A percentile compares a stretch with the other conserved stretches of the same genome.
These are phyloP conservation scores for Dictyophora rubrovolvata DNA, from an alignment of 768 basidiomycete species.

Conservation along the genomic window DNA sequence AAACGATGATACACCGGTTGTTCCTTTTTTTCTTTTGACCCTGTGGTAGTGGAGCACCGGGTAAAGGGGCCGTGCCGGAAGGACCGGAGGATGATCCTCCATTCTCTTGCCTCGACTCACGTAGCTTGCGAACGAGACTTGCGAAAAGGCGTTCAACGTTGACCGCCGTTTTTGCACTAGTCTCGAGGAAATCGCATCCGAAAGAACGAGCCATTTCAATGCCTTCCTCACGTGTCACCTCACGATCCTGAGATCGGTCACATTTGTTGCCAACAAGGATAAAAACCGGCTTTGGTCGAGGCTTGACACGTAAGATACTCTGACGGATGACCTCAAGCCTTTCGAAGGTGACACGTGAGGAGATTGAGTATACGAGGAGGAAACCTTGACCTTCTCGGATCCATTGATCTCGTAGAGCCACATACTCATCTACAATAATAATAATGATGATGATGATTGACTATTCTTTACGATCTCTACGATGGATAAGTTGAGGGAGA, in stretches of 20 bases:
- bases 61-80: conserved; percentile 16
- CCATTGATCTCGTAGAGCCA: conserved; percentile 95
- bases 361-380: conserved; percentile 92
- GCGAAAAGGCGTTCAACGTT: conserved; percentile 90
- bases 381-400: conserved; percentile 98
- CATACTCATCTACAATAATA: conserved; percentile 76
- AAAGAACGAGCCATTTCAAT: conserved; percentile 68
- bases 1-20: conserved; percentile 71
- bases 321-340: conserved; percentile 84
- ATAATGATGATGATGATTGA: conserved; percentile 10
- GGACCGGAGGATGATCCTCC: not conserved
- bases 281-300: conserved; percentile 74
- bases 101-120: conserved; percentile 18
- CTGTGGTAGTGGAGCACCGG: conserved; percentile 27
- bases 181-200: conserved; percentile 92
- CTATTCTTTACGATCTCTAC: too few relatives aligned
- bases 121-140: conserved; percentile 73
- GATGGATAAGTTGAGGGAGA: not conserved
- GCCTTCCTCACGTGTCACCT: conserved; percentile 88
- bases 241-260: conserved; percentile 84
- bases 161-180: conserved; percentile 88
- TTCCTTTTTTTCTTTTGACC: conserved; percentile 35
- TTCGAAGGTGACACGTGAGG: conserved; percentile 89
- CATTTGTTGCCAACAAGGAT: conserved; percentile 96
- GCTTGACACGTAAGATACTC: conserved; percentile 86